These are phyloP conservation scores for Pseudogymnoascus sp. DNA, from an alignment of 2,329 filamentous ascomycete species.

Conservation along the genomic window DNA sequence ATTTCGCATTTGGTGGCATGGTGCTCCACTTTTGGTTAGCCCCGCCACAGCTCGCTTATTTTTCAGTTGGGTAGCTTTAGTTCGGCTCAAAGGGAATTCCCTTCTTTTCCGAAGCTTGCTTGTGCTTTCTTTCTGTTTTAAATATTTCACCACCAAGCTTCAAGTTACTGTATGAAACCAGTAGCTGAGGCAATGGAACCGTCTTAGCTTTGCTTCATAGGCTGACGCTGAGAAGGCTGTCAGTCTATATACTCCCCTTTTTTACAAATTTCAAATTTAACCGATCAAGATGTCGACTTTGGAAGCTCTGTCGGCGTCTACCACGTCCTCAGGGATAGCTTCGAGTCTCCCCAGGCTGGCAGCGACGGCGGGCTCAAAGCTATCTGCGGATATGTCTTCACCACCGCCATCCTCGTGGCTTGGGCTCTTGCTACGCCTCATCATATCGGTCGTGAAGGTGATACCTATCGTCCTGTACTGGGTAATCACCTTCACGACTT, in stretches of 20 bases:
- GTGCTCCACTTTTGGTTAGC: conserved; percentile 8
- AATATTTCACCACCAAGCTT: conserved; percentile 6
- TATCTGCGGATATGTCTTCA: conserved; percentile 1
- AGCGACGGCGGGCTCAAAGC: not conserved
- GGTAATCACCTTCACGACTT: conserved; percentile 74
- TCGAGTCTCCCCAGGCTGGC: not conserved
- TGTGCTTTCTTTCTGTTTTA: conserved; percentile 1
- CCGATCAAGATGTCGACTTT: not conserved
- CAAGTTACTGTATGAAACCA: conserved; percentile 4
- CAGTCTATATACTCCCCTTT: not conserved
- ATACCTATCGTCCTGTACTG: conserved; percentile 61
- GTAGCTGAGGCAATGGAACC: conserved; percentile 8
- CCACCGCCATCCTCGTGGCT: conserved; percentile 39
- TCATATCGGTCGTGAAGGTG: conserved; percentile 46
- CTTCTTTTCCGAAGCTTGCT: conserved; percentile 6
- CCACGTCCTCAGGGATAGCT: not conserved
- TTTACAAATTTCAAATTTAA: not conserved
- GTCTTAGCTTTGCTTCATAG: conserved; percentile 6
- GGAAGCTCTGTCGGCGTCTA: not conserved
- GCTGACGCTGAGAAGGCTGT: conserved; percentile 5
- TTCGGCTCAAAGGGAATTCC: not conserved
- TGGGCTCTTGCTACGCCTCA: conserved; percentile 45
- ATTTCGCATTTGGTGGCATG: conserved; percentile 10
- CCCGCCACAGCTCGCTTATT: conserved; percentile 7
- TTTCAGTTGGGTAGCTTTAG: conserved; percentile 6